Evolutionary conservation across 495 filamentous ascomycete species (phyloP).

Genomic region (Trypethelium eluteriae): DNA sequence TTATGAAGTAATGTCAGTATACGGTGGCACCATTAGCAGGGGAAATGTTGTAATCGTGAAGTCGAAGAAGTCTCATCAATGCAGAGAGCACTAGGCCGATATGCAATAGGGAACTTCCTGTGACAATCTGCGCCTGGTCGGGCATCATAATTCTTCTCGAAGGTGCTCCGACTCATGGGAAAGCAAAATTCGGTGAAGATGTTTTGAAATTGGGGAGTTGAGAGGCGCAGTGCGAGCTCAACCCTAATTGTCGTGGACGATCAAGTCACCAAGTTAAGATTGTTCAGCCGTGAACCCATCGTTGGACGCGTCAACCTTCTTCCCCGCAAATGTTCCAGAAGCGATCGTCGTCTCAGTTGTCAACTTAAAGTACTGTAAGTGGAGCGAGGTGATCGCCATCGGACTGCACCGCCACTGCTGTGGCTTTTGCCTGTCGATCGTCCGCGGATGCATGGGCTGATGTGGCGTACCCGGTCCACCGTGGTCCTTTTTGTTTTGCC

Average conservation of each 20-base stretch:
- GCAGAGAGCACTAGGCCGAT: neutral
- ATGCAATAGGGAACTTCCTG: no score
- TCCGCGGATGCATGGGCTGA: neutral
- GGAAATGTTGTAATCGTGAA: neutral
- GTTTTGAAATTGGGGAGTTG: no score
- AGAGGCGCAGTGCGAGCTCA: no score
- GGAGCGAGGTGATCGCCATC: conserved; percentile 2
- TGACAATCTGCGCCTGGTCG: neutral
- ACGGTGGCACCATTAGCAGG: no score
- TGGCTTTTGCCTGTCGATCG: conserved; percentile 2
- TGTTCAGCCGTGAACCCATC: neutral
- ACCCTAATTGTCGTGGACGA: neutral
- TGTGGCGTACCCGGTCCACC: neutral
- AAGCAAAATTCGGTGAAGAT: no score
- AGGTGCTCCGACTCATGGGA: neutral
- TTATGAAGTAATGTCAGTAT: neutral
- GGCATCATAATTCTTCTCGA: neutral
- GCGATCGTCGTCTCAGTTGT: conserved; percentile 7
- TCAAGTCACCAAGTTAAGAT: neutral
- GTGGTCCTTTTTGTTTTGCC: neutral
- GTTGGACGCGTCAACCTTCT: neutral
- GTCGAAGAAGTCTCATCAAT: neutral
- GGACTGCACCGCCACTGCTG: neutral
- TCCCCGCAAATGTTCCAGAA: neutral
- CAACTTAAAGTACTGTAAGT: neutral